A percentile compares a stretch with the other conserved stretches of the same genome.
phyloP scores from a whole-genome alignment of 2,329 filamentous ascomycete genomes.

The Lasiodiplodia theobromae region DNA sequence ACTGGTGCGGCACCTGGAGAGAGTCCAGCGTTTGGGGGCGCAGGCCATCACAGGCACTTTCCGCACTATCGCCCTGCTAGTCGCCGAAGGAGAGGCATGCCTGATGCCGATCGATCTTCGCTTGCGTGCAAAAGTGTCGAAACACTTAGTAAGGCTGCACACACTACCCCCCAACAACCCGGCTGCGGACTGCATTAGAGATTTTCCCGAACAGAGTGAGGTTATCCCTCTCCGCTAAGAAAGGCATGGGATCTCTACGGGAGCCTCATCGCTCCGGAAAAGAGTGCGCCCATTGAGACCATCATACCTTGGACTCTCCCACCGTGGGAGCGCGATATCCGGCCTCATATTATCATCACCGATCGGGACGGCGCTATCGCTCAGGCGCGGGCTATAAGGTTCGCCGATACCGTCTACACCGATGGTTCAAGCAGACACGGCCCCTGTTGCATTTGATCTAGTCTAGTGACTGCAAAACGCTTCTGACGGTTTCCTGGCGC shows the following conservation, averaged over 20 bases:
- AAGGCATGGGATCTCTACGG: no score
- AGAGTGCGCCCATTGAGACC: no score
- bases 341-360: no score
- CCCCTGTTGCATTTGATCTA: neutral
- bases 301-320: no score
- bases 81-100: constrained; percentile 6
- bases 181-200: neutral
- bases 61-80: neutral
- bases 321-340: no score
- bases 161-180: neutral
- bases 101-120: constrained; percentile 2
- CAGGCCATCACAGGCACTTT: constrained; percentile 1
- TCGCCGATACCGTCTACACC: no score
- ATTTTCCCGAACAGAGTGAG: no score
- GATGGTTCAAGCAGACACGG: no score
- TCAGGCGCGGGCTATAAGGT: no score
- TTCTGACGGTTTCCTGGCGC: neutral
- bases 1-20: neutral
- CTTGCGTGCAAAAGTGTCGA: neutral
- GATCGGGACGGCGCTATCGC: no score
- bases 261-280: no score
- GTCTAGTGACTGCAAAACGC: neutral
- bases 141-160: constrained; percentile 1
- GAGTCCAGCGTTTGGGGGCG: neutral
- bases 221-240: no score